These are phyloP conservation scores for Eucalyptus decipiens DNA, from an alignment of 345 rosid genomes.

Conservation along the genomic window DNA sequence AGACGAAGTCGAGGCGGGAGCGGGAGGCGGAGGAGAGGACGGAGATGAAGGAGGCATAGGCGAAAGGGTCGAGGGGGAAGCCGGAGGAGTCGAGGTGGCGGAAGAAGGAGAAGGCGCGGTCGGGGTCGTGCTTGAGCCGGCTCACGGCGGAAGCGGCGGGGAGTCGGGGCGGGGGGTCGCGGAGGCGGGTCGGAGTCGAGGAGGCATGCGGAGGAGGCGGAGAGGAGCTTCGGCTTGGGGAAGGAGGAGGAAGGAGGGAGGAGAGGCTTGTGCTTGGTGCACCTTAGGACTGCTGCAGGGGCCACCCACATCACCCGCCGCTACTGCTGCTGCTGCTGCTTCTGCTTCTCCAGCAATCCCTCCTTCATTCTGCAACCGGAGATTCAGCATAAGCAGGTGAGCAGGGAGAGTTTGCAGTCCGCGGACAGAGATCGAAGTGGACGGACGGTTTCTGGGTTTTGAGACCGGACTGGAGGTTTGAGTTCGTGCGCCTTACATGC, in stretches of 20 bases:
- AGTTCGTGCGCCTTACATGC: background rate
- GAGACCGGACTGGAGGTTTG: background rate
- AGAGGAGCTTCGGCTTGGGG: background rate
- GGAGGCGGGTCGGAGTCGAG: background rate
- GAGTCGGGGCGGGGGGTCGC: background rate
- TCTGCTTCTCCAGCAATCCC: background rate
- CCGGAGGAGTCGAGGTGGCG: constrained; percentile 16
- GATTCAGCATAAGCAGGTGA: background rate
- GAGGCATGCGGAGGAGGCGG: background rate
- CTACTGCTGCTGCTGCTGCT: background rate
- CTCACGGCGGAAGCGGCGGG: background rate
- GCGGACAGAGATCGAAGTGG: background rate
- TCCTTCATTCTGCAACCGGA: background rate
- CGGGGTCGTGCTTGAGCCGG: background rate
- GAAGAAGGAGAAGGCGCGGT: constrained; percentile 31
- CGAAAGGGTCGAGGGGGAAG: constrained; percentile 30
- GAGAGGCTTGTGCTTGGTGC: background rate
- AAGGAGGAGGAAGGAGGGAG: background rate
- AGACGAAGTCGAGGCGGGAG: constrained; percentile 34
- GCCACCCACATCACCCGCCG: background rate
- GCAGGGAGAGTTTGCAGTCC: background rate
- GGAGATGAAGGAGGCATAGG: background rate
- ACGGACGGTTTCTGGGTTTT: background rate
- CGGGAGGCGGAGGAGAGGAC: constrained; percentile 31
- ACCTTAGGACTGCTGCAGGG: background rate